These are phyloP conservation scores for Lophiostoma macrostomum DNA, from an alignment of 495 filamentous ascomycete genomes.

Conservation along the genomic window DNA sequence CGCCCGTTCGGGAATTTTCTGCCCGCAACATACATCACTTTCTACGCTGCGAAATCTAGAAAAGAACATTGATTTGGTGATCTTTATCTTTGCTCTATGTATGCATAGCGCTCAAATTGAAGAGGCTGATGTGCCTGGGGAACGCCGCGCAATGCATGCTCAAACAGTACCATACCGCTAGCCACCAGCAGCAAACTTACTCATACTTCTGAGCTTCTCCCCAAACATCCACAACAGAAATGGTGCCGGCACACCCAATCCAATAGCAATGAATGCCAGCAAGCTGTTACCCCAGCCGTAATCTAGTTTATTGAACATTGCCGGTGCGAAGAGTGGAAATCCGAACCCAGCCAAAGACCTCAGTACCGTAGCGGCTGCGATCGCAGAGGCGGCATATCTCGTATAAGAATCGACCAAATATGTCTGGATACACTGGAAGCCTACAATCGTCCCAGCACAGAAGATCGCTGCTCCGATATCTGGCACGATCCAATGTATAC, in stretches of 20 bases:
- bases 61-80: too few relatives aligned
- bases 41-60: too few relatives aligned
- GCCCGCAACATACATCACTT: background rate
- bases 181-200: slow-evolving; percentile 62
- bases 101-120: too few relatives aligned
- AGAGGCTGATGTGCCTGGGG: too few relatives aligned
- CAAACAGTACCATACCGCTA: background rate
- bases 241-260: slow-evolving; percentile 57
- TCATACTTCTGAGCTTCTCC: slow-evolving; percentile 47
- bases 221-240: slow-evolving; percentile 62
- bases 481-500: slow-evolving; percentile 67
- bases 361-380: slow-evolving; percentile 65
- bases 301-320: slow-evolving; percentile 45
- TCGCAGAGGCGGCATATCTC: slow-evolving; percentile 68
- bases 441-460: slow-evolving; percentile 55
- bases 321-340: slow-evolving; percentile 69
- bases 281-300: slow-evolving; percentile 67
- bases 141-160: too few relatives aligned
- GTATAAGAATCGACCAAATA: slow-evolving; percentile 79
- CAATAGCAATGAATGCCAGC: slow-evolving; percentile 54
- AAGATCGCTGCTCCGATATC: slow-evolving; percentile 67
- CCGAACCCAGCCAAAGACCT: slow-evolving; percentile 67
- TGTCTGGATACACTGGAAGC: slow-evolving; percentile 68
- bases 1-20: background rate
- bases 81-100: too few relatives aligned